Conservation (phyloP, 306 rosid species). For the Castanea crenata region DNA sequence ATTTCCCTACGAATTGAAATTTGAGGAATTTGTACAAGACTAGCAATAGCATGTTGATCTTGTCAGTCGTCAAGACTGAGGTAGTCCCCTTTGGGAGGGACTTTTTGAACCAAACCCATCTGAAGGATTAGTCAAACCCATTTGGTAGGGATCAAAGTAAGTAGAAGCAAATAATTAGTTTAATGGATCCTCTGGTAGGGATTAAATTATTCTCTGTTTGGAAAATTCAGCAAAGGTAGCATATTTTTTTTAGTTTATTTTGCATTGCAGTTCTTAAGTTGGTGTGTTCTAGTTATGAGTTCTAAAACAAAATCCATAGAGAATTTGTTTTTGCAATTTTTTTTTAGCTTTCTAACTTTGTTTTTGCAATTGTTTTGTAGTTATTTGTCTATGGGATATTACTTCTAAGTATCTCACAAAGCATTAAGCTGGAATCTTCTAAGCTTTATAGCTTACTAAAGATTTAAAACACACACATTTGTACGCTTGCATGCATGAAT, state of each 20-base stretch:
- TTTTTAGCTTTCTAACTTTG: neutral
- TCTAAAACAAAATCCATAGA: neutral
- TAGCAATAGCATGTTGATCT: too few species aligned
- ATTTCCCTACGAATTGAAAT: too few species aligned
- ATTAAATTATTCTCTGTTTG: neutral
- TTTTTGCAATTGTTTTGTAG: conserved; percentile 35
- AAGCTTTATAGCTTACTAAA: neutral
- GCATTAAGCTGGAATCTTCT: neutral
- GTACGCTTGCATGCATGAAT: neutral
- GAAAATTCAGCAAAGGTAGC: neutral
- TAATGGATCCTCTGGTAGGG: too few species aligned
- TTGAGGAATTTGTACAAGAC: too few species aligned
- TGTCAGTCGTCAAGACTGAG: too few species aligned
- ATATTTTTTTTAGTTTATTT: neutral
- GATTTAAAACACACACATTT: neutral
- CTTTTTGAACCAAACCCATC: too few species aligned
- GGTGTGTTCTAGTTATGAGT: neutral
- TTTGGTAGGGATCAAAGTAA: too few species aligned
- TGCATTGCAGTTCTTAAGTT: neutral
- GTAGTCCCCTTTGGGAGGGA: too few species aligned
- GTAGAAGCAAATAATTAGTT: too few species aligned
- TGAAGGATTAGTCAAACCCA: too few species aligned
- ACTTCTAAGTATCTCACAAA: conserved; percentile 56
- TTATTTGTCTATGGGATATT: conserved; percentile 89
- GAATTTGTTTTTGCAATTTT: neutral